Conservation (phyloP, 305 asterid genomes). For the Lippia alba region DNA sequence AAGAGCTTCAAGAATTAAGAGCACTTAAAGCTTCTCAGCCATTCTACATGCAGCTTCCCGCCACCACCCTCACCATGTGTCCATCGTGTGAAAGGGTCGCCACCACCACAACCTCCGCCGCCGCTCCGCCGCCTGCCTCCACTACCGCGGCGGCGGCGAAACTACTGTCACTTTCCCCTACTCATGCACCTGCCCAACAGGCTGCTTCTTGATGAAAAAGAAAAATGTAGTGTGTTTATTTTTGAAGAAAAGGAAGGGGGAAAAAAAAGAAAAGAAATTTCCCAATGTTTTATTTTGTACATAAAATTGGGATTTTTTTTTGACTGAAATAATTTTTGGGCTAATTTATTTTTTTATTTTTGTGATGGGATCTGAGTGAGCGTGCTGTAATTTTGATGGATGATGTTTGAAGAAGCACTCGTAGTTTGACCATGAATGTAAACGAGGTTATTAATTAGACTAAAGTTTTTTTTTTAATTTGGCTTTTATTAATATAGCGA, state of each 20-base stretch:
- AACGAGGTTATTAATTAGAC: conserved; percentile 6
- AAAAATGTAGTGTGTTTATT: background rate
- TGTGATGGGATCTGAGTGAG: conserved; percentile 31
- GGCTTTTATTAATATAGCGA: background rate
- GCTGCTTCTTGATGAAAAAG: conserved; percentile 31
- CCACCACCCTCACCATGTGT: conserved; percentile 94
- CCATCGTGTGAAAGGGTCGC: conserved; percentile 83
- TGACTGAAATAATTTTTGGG: background rate
- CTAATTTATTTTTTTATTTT: conserved; percentile 31
- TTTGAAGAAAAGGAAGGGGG: background rate
- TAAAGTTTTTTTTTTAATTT: background rate
- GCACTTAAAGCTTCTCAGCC: conserved; percentile 82
- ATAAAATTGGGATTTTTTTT: conserved; percentile 28
- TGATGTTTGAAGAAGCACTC: conserved; percentile 22
- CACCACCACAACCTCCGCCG: conserved; percentile 44
- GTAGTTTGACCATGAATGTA: conserved; percentile 28
- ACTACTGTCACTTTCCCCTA: conserved; percentile 40
- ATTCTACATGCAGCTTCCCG: conserved; percentile 81
- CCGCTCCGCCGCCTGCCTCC: conserved; percentile 10
- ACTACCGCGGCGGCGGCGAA: conserved; percentile 27
- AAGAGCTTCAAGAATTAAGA: conserved; percentile 85
- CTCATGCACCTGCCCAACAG: conserved; percentile 35
- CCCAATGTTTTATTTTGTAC: conserved; percentile 22
- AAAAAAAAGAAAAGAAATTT: background rate
- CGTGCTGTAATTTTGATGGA: conserved; percentile 28